Evolutionary conservation across 768 basidiomycete species (phyloP).

Genomic region (Tricholoma hemisulphureum): DNA sequence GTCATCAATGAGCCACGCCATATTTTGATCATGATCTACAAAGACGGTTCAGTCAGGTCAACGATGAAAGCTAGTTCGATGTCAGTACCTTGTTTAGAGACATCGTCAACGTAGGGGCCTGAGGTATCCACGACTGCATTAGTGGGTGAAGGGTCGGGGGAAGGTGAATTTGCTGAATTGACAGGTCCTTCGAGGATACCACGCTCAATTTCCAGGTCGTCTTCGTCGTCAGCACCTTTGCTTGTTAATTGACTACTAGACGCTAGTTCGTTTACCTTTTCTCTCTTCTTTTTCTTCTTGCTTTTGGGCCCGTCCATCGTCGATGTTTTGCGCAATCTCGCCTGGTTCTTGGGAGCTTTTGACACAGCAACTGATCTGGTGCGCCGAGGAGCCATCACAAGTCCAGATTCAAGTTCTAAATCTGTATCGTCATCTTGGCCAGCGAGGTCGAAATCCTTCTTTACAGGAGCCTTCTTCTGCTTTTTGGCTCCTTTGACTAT

Average conservation of each 20-base stretch:
- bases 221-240: conserved; percentile 50
- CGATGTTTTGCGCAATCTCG: conserved; percentile 43
- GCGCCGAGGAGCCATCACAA: conserved; percentile 44
- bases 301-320: conserved; percentile 36
- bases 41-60: background rate
- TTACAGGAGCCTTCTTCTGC: conserved; percentile 38
- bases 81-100: background rate
- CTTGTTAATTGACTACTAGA: conserved; percentile 44
- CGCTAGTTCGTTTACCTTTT: conserved; percentile 22
- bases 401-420: conserved; percentile 59
- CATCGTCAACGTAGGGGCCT: conserved; percentile 7
- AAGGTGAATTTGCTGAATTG: background rate
- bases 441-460: conserved; percentile 49
- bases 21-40: conserved; percentile 33
- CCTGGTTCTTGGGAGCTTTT: conserved; percentile 28
- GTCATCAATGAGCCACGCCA: conserved; percentile 66
- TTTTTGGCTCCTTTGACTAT: conserved; percentile 49
- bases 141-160: background rate
- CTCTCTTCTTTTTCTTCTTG: conserved; percentile 28
- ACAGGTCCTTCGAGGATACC: conserved; percentile 24
- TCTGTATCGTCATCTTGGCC: conserved; percentile 70
- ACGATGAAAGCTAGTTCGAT: background rate
- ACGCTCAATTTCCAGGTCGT: conserved; percentile 54
- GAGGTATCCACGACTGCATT: conserved; percentile 11
- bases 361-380: conserved; percentile 45